These are phyloP conservation scores for Rhodotorula sphaerocarpa DNA, from an alignment of 768 basidiomycete species.

Conservation along the genomic window DNA sequence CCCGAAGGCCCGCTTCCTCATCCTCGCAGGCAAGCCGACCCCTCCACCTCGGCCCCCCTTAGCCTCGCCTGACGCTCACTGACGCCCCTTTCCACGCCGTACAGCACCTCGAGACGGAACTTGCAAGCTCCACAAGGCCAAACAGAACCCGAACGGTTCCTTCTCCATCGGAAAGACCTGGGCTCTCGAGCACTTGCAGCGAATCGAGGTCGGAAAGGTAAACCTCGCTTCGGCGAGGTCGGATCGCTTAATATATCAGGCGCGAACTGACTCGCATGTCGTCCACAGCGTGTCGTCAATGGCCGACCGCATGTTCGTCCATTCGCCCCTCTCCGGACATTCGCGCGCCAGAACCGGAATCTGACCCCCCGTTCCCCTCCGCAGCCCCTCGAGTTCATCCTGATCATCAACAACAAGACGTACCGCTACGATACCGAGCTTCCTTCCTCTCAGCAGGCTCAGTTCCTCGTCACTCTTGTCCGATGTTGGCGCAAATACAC, in stretches of 20 bases:
- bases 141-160: constrained; percentile 83
- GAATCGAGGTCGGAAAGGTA: constrained; percentile 66
- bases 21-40: constrained; percentile 23
- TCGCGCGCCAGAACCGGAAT: neutral
- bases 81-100: constrained; percentile 35
- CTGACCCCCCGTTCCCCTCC: neutral
- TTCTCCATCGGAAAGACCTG: constrained; percentile 98
- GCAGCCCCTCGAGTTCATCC: constrained; percentile 35
- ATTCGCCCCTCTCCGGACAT: neutral
- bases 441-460: constrained; percentile 30
- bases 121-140: constrained; percentile 82
- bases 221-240: too few relatives aligned
- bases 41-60: neutral
- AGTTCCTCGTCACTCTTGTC: constrained; percentile 32
- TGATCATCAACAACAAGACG: constrained; percentile 24
- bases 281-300: neutral
- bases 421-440: constrained; percentile 36
- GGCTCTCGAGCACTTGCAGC: constrained; percentile 71
- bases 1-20: constrained; percentile 31
- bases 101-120: constrained; percentile 58
- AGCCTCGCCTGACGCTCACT: neutral
- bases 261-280: too few relatives aligned
- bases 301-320: constrained; percentile 11
- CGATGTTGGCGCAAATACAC: constrained; percentile 35
- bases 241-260: too few relatives aligned